Evolutionary conservation across 352 stramenopile species (phyloP).

Genomic region (Blastocystis sp.): DNA sequence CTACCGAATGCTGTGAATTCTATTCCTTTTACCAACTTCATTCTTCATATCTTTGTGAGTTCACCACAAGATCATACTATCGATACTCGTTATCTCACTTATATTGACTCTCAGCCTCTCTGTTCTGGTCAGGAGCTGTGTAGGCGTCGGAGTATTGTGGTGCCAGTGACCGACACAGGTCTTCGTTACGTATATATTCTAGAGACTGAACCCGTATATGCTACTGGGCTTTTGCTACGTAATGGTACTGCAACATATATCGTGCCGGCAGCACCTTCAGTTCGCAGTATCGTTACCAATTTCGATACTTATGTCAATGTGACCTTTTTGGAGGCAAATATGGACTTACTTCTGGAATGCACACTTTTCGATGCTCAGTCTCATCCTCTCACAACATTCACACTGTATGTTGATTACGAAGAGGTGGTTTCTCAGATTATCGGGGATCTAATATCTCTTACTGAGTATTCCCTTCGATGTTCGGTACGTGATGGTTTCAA

Average conservation of each 20-base stretch:
- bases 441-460: neutral
- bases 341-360: constrained; percentile 50
- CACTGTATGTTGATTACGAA: neutral
- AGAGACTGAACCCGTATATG: neutral
- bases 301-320: constrained; percentile 44
- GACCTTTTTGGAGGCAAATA: constrained; percentile 24
- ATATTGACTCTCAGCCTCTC: constrained; percentile 31
- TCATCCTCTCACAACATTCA: neutral
- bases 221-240: neutral
- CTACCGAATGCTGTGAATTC: neutral
- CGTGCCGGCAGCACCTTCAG: neutral
- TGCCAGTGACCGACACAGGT: constrained; percentile 5
- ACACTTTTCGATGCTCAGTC: neutral
- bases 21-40: constrained; percentile 8
- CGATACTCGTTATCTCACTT: constrained; percentile 26
- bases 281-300: constrained; percentile 11
- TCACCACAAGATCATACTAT: neutral
- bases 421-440: neutral
- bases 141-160: neutral
- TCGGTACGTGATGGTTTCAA: constrained; percentile 44
- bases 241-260: neutral
- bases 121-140: neutral
- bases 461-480: neutral
- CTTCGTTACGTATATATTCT: constrained; percentile 25
- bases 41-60: constrained; percentile 23